Evolutionary conservation across 2,329 filamentous ascomycete species (phyloP).

Genomic region (Seiridium unicorne): DNA sequence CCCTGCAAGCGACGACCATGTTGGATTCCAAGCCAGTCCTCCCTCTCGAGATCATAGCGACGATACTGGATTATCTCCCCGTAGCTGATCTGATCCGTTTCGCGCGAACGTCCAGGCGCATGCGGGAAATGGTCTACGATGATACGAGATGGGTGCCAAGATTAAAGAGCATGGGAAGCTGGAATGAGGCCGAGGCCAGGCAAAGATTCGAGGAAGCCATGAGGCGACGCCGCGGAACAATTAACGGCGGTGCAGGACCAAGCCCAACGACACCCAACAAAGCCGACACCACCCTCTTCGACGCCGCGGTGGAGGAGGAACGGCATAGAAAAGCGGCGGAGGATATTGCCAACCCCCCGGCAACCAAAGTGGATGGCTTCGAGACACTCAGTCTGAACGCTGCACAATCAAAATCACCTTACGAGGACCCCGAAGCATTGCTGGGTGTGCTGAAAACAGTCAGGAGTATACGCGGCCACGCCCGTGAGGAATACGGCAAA

Average conservation of each 20-base stretch:
- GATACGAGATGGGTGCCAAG: conserved; percentile 92
- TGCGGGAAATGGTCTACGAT: conserved; percentile 98
- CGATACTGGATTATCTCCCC: conserved; percentile 86
- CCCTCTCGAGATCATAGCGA: conserved; percentile 84
- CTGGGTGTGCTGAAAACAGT: conserved; percentile 69
- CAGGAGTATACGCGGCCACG: conserved; percentile 78
- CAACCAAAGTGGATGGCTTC: conserved; percentile 63
- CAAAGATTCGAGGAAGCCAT: conserved; percentile 74
- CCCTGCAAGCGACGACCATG: conserved; percentile 79
- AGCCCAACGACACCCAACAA: conserved; percentile 20
- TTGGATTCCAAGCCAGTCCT: conserved; percentile 74
- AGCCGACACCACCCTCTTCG: conserved; percentile 65
- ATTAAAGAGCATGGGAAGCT: conserved; percentile 82
- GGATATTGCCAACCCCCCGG: conserved; percentile 26
- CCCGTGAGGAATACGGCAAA: conserved; percentile 86
- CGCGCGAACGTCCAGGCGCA: conserved; percentile 77
- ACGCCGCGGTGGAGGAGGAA: conserved; percentile 68
- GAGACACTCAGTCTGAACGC: conserved; percentile 66
- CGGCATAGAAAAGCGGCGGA: conserved; percentile 41
- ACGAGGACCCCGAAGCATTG: conserved; percentile 61
- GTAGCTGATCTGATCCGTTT: conserved; percentile 82
- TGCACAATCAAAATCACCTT: conserved; percentile 39
- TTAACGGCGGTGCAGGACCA: conserved; percentile 25
- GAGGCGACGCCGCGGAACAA: conserved; percentile 57
- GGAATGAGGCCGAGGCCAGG: conserved; percentile 86